These are phyloP conservation scores for Kwoniella botswanensis DNA, from an alignment of 768 basidiomycete genomes.

Conservation along the genomic window DNA sequence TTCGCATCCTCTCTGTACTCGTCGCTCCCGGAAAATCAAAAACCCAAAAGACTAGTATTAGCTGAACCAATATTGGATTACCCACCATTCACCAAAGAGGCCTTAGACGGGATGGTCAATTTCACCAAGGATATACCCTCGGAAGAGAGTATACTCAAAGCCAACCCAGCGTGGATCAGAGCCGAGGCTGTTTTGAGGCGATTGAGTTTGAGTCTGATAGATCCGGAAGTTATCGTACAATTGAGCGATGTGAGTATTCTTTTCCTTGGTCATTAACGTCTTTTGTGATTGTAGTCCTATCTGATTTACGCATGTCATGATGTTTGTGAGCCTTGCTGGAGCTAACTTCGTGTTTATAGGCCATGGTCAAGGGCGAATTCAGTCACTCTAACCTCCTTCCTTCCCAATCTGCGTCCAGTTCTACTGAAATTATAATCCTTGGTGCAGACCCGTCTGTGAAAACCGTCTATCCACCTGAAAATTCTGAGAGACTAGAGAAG, in stretches of 20 bases:
- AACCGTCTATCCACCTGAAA: constrained; percentile 22
- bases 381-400: constrained; percentile 19
- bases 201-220: constrained; percentile 23
- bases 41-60: constrained; percentile 22
- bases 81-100: background rate
- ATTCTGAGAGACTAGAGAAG: constrained; percentile 19
- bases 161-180: constrained; percentile 25
- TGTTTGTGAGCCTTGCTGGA: background rate
- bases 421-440: constrained; percentile 31
- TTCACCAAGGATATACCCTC: constrained; percentile 12
- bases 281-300: background rate
- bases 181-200: constrained; percentile 27
- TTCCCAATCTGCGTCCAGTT: background rate
- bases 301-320: background rate
- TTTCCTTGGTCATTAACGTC: background rate
- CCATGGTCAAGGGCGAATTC: constrained; percentile 17
- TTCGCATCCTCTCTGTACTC: constrained; percentile 7
- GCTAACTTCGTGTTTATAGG: constrained; percentile 15
- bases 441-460: constrained; percentile 23
- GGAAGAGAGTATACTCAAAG: constrained; percentile 26
- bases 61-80: constrained; percentile 31
- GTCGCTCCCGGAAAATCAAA: constrained; percentile 4
- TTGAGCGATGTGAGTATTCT: constrained; percentile 9
- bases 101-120: constrained; percentile 17
- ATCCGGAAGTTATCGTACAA: constrained; percentile 24